A percentile compares a stretch with the other conserved stretches of the same genome.
phyloP scores from a whole-genome alignment of 805 yeast genomes.

The Yarrowia sp. region DNA sequence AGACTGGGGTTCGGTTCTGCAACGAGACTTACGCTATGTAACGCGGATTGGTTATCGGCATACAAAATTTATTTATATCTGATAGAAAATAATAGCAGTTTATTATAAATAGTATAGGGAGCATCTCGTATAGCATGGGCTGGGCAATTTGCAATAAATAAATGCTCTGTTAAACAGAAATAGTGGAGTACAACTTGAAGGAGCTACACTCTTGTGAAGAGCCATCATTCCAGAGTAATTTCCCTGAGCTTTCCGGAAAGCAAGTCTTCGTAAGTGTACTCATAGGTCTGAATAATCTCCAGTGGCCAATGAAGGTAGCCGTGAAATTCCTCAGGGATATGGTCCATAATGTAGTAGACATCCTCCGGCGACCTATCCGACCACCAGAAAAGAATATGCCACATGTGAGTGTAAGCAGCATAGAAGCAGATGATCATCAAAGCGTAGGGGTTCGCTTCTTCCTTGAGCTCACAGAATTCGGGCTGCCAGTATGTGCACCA shows the following conservation, averaged over 20 bases:
- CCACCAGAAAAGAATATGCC: constrained; percentile 24
- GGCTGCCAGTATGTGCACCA: constrained; percentile 18
- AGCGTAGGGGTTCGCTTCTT: background rate
- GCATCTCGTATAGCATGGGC: too few species aligned
- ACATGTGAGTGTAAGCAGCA: constrained; percentile 10
- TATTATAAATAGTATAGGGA: background rate
- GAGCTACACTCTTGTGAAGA: too few species aligned
- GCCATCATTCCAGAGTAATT: background rate
- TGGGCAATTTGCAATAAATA: background rate
- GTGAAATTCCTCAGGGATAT: background rate
- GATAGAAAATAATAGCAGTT: background rate
- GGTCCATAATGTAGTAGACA: background rate
- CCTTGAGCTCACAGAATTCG: background rate
- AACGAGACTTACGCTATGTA: constrained; percentile 33
- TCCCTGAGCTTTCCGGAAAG: background rate
- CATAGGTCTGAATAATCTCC: background rate
- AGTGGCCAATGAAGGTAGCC: constrained; percentile 5
- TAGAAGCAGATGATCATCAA: constrained; percentile 1
- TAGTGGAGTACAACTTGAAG: too few species aligned
- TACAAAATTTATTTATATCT: constrained; percentile 5
- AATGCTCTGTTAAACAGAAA: too few species aligned
- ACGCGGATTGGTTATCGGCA: background rate
- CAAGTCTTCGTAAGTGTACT: background rate
- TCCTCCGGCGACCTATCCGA: background rate
- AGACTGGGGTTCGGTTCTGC: constrained; percentile 50